Base-by-base conservation (phyloP, 805 yeast genomes). In the Zygosaccharomyces lentus region DNA sequence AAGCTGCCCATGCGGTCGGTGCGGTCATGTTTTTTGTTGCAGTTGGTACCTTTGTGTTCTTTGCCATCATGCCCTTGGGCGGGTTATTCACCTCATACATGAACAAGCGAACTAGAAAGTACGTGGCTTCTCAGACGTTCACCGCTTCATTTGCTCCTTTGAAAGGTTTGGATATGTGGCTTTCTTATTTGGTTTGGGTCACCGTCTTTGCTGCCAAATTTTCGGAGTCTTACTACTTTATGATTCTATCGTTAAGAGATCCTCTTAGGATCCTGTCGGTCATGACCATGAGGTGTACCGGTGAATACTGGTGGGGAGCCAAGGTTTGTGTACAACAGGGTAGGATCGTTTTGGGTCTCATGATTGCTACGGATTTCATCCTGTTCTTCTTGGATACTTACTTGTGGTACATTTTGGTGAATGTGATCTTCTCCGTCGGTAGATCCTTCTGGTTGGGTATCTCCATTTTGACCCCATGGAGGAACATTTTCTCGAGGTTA, bases 401-500 rank as follows among this genome's bases (percentile, higher is more conserved):
- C 70, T 79, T 93, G 84, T 93, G 99, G 99, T 93, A 93, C 77
- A 90, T 93, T 75, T 75, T 93, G 60, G 83, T 86, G 68, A 93
- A 91, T 80, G 85, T 96, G 70, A 79, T 88, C 57, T 90, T 88
- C 81, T 91, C 98, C 51, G 88, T 93, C 62, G 97, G 96, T 59
- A 87, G 96, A 67, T 93, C 99, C 12, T 93, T 93, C 79, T 93
- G 91, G 77, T 78, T 95, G 70, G 99, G 99, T 84, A 90, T 93
- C 61, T 93, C 99, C 37, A 91, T 93, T 56, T 81, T 90, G 76
- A 93, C 99, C 34, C 99, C 99, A 52, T 93, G 99, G 99, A 87
- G 98, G 81, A 93, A 95, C 69, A 90, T 93, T 59, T 93, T 91
- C 77, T 83, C 96, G 45, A 84, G 99, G 71, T 75, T 93, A 67